Conservation (phyloP, 306 rosid species). For the Glycine latifolia region DNA sequence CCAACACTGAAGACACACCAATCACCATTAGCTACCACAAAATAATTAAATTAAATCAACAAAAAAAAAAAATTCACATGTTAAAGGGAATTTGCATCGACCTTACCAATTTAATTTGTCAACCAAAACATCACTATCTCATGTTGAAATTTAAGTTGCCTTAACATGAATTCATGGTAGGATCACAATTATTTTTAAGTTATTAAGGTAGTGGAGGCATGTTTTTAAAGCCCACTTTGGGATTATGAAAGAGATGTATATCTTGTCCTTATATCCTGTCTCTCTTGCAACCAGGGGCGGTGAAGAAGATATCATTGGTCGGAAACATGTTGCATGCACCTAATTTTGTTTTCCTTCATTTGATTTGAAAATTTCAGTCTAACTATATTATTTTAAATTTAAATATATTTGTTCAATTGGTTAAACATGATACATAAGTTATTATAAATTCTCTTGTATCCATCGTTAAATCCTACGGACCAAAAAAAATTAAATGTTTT, state of each 20-base stretch:
- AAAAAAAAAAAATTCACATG: background rate
- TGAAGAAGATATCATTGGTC: too few relatives aligned
- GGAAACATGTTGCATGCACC: too few relatives aligned
- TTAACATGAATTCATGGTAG: background rate
- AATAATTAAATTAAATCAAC: conserved; percentile 14
- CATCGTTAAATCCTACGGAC: too few relatives aligned
- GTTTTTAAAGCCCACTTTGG: background rate
- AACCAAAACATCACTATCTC: conserved; percentile 25
- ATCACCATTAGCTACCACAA: background rate
- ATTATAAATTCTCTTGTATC: too few relatives aligned
- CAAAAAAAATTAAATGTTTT: too few relatives aligned
- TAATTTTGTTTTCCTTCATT: too few relatives aligned
- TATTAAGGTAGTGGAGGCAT: background rate
- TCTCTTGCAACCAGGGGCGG: too few relatives aligned
- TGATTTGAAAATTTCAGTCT: too few relatives aligned
- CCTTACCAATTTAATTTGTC: conserved; percentile 8
- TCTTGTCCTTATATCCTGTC: background rate
- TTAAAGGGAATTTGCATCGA: conserved; percentile 15
- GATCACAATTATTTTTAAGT: background rate
- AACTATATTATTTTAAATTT: too few relatives aligned
- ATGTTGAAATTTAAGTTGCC: conserved; percentile 14
- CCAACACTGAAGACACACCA: background rate
- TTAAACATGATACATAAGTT: too few relatives aligned
- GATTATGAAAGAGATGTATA: background rate
- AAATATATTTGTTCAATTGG: too few relatives aligned